Evolutionary conservation across 176 grass and related monocot species (phyloP), one percentile per base, ranked within the genome.

Genomic region (Tillandsia leiboldiana): DNA sequence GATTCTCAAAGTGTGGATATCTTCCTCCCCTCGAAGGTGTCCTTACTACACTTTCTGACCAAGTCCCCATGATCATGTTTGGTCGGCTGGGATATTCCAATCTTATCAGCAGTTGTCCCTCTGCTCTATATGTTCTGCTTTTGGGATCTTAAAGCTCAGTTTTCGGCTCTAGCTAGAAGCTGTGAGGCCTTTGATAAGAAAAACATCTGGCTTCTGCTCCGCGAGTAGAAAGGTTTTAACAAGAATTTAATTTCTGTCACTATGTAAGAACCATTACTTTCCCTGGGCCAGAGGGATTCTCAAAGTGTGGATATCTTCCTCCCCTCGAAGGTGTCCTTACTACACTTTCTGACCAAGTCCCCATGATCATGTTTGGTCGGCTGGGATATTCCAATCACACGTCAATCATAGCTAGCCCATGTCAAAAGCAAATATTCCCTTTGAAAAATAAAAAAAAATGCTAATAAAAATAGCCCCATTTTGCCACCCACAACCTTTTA

Each of bases 271-370:
- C 13, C 14, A 66, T 42, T 83, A 70, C 73, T 80, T 90, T 86
- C 69, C 80, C 83, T 86, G 62, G 66, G 63, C 49, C 5, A 63
- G 73, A 72, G 67, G 53, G 70, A 81, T 87, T 77, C 83, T 64
- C 49, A 9, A 50, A 17, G 27, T 83, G 70, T 52, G 80, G 77
- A 54, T 62, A 71, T 74, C 75, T 11, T 78, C 62, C 71, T 72
- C 78, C 70, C 49, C 29, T 66, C 53, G 67, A 77, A 76, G n/a
- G 81, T 58, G 64, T 33, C 20, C 50, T 54, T 26, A 2, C 13
- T 15, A 18, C 7, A 59, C 70, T 63, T 86, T 73, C 77, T 77
- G 61, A 74, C 67, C 74, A 42, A 70, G 78, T 50, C 64, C 53
- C 71, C 74, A 64, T 68, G 68, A 51, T 69, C 68, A 53, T 74